Evolutionary conservation across 352 stramenopile species (phyloP), one percentile per base, ranked within the genome.

Genomic region (Phytopythium mirpurense): DNA sequence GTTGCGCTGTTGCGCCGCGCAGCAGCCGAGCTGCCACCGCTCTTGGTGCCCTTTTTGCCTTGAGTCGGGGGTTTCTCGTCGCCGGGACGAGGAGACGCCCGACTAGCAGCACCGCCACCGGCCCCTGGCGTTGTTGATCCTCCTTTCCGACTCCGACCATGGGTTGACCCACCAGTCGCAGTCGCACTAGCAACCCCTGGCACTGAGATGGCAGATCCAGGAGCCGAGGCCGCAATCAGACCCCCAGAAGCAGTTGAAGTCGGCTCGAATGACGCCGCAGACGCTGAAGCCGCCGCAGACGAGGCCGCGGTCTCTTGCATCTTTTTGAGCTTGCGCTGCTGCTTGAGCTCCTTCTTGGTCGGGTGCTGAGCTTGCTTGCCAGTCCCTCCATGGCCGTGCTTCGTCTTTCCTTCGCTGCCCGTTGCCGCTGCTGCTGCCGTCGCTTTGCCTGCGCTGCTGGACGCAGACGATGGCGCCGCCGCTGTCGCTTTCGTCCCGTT

Each of bases 281-380:
- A 54, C 36, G 44, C 15, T 31, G 42, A 32, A 42, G 51, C 49
- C 11, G 27, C 45, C 29, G 18, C 14, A 19, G 31, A 4, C 23
- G 47, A 54, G 6, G 10, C 44, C 19, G 43, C 37, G 10, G 60
- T 62, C 9, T 90, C 78, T 49, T 87, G 74, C 34, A 68, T 60
- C 55, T 88, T 90, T 55, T 88, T 90, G 24, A 72, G 59, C 46
- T 87, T 92, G 9, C 79, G 68, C 43, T 79, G 72, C 34, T 86
- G 76, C 46, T 91, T 91, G 24, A 77, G 27, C 35, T 91, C 81
- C 42, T 86, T 88, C 51, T 86, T 91, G 29, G 76, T 82, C 43
- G 76, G 40, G 5, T 67, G 57, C 37, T 45, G 19, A 2, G 48
- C 16, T 23, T 43, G 11, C 34, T 54, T 54, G 12, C 5, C n/a